Evolutionary conservation across 2,329 filamentous ascomycete genomes (phyloP).

Genomic region (Alternaria conjuncta): DNA sequence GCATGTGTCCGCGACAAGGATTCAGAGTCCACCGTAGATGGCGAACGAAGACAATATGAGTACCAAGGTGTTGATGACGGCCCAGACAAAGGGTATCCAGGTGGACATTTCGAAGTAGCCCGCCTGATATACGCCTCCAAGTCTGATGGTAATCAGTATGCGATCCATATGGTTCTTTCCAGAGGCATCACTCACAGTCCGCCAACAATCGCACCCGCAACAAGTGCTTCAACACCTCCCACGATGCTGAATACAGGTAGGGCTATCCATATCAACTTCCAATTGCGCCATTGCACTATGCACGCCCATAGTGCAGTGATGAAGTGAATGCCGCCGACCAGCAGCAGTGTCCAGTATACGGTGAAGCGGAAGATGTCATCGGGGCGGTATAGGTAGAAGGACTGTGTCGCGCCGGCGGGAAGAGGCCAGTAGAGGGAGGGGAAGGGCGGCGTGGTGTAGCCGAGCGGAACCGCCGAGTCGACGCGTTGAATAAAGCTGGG

Average conservation of each 20-base stretch:
- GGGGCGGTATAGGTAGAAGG: slow-evolving; percentile 73
- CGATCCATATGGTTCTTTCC: background rate
- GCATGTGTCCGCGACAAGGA: background rate
- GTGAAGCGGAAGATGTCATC: slow-evolving; percentile 87
- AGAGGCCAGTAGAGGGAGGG: slow-evolving; percentile 82
- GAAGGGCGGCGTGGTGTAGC: slow-evolving; percentile 74
- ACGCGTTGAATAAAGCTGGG: slow-evolving; percentile 54
- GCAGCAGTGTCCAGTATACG: slow-evolving; percentile 81
- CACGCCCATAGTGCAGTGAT: slow-evolving; percentile 75
- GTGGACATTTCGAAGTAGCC: slow-evolving; percentile 92
- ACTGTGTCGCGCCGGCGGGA: slow-evolving; percentile 61
- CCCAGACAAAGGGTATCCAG: slow-evolving; percentile 92
- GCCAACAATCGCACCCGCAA: slow-evolving; percentile 83
- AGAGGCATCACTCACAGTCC: slow-evolving; percentile 66
- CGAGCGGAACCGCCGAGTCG: slow-evolving; percentile 57
- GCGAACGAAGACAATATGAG: slow-evolving; percentile 88
- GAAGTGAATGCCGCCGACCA: slow-evolving; percentile 77
- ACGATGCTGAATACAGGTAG: slow-evolving; percentile 74
- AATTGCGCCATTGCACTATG: slow-evolving; percentile 68
- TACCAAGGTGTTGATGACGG: slow-evolving; percentile 79
- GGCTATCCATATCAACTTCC: slow-evolving; percentile 70
- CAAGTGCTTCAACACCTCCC: slow-evolving; percentile 75
- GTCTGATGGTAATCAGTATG: slow-evolving; percentile 53
- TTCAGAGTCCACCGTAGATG: slow-evolving; percentile 83
- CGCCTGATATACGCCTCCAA: slow-evolving; percentile 80